Base-by-base conservation (phyloP, 1,284 basidiomycete genomes). In the Pascua sp. region DNA sequence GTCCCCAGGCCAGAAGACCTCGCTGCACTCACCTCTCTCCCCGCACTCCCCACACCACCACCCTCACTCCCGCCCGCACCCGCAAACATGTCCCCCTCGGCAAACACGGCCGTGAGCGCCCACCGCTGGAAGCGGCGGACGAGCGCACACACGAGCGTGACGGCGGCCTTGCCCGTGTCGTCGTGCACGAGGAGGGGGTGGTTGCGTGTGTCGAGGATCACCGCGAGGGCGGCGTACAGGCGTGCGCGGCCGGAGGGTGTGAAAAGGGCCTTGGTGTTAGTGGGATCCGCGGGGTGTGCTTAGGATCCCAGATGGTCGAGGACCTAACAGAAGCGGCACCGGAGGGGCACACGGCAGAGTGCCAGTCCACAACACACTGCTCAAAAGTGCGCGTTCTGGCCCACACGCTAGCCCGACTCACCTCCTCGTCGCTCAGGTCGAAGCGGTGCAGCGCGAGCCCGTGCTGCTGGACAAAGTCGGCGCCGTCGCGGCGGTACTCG, bases 31-130 rank as follows among this genome's bases (percentile, higher is more conserved):
- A 71, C 69, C 60, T 73, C 72, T 52, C 70, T 59, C 1, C 71
- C 72, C 5, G 70, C 67, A 40, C 72, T 65, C 9, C 73, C 73
- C 4, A 75, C 62, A 1, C 73, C 73, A 8, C 67, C 68, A 12
- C 73, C 73, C 57, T 77, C 73, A 16, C 71, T 64, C 1, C 73
- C 73, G 9, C 73, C 72, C 8, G 74, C 72, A 32, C 73, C 73
- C n/a, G 75, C 71, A 55, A 76, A 77, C 66, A 75, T 70, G 59
- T 76, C 73, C 0, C 70, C 71, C 55, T 76, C 73, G 2, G 70
- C 70, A 58, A 65, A 76, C 5, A 70, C 60, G 17, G 71, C 68
- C 2, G 71, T 72, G 55, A 76, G 61, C 43, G 67, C 70, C 74
- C 74, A 76, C 7, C 66, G 61, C 49, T 76, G 69, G 45, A 75